phyloP scores from a whole-genome alignment of 805 yeast species.

The Crinitomyces ghanaensis region DNA sequence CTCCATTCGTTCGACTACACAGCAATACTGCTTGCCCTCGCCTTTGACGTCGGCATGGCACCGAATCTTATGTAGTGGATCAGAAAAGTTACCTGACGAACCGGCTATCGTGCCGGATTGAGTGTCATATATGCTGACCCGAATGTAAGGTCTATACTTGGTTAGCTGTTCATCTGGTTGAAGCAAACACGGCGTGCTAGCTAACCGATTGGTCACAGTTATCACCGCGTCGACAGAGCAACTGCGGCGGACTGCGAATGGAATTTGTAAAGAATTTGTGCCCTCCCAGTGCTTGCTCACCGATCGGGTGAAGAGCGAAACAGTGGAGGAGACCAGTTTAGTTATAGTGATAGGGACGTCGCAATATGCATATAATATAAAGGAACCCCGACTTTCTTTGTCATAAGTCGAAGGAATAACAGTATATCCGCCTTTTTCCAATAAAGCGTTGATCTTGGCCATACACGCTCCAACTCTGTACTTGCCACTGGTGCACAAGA shows the following conservation, averaged over 20 bases:
- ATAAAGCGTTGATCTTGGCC: constrained; percentile 2
- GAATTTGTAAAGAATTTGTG: constrained; percentile 8
- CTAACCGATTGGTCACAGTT: background rate
- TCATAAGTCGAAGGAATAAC: constrained; percentile 38
- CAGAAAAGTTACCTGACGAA: constrained; percentile 10
- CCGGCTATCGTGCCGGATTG: constrained; percentile 3
- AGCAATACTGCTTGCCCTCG: no score
- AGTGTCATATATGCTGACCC: constrained; percentile 9
- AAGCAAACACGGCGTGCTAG: constrained; percentile 1
- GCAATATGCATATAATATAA: constrained; percentile 24
- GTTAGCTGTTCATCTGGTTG: background rate
- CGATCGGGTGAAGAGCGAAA: constrained; percentile 6
- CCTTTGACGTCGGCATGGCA: no score
- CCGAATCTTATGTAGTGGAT: no score
- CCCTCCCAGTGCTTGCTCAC: constrained; percentile 11
- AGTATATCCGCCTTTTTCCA: constrained; percentile 31
- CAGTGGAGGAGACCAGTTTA: constrained; percentile 7
- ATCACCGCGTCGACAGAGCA: constrained; percentile 1
- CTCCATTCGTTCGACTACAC: constrained; percentile 18
- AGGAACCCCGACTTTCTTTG: constrained; percentile 23
- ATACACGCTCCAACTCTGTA: constrained; percentile 20
- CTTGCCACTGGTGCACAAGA: constrained; percentile 27
- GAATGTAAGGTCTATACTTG: constrained; percentile 12
- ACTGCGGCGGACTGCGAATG: constrained; percentile 3
- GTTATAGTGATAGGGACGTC: constrained; percentile 1